Base-by-base conservation (phyloP, 2,329 filamentous ascomycete species). In the Penicillium brasilianum region DNA sequence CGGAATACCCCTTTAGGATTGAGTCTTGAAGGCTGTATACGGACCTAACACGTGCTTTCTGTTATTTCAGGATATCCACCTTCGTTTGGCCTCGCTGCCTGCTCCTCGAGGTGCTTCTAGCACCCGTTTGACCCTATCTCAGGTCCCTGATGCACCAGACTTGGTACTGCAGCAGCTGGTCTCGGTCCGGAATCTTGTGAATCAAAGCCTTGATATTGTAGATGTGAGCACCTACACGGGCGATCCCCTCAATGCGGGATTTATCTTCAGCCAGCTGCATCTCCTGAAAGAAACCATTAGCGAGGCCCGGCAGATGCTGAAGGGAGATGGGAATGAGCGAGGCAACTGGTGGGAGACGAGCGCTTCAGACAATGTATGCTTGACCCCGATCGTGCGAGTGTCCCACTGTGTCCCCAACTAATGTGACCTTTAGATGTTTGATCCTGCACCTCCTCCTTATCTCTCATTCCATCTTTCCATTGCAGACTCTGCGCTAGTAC, bases 121-220 rank as follows among this genome's bases (percentile, higher is more conserved):
- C 66, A 85, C 81, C 71, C 82, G 82, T 60, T 75, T 87, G 59
- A 79, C 77, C 64, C 77, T 87, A 53, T 85, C 83, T 7, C 80
- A 79, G 48, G 76, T 79, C 4, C 81, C 85, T n/a, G 78, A 81
- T 51, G 83, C 84, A 4, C 84, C 85, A 4, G 83, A 83, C 4
- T 79, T 90, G 34, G 78, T 85, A 14, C 84, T 98, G 54, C 83
- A 86, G 16, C 88, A 93, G 61, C 84, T 97, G 55, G 87, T 88
- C 20, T 80, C 85, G 11, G 85, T 95, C 13, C 87, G 92, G 64
- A 87, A 87, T n/a, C 83, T 93, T 43, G 88, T 98, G 67, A 94
- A 90, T 62, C 87, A 92, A 70, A 89, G 91, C 59, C 86, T 97
- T 64, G 92, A 96, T 75, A 87, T 96, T 50, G 88, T 97, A 53